Evolutionary conservation across 306 rosid species (phyloP).

Genomic region (Sindora glabra): DNA sequence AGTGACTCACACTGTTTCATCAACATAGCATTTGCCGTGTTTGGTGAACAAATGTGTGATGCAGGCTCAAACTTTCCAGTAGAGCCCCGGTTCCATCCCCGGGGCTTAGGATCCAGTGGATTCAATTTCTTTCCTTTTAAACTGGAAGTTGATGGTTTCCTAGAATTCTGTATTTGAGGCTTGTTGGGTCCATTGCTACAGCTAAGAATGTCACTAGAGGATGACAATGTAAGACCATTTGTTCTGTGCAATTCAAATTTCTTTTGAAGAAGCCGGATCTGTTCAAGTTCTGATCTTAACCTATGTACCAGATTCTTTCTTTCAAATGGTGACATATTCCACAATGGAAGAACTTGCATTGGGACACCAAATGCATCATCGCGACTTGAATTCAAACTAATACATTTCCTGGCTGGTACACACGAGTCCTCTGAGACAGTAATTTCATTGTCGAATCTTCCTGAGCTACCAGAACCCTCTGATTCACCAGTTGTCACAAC

Average conservation of each 20-base stretch:
- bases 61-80: slow-evolving; percentile 47
- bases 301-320: slow-evolving; percentile 42
- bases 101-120: slow-evolving; percentile 25
- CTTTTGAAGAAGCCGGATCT: slow-evolving; percentile 48
- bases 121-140: slow-evolving; percentile 27
- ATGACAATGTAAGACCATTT: slow-evolving; percentile 46
- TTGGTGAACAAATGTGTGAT: slow-evolving; percentile 22
- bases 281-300: slow-evolving; percentile 62
- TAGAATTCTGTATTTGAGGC: slow-evolving; percentile 22
- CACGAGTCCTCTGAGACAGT: slow-evolving; percentile 64
- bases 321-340: slow-evolving; percentile 34
- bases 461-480: slow-evolving; percentile 80
- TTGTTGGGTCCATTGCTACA: slow-evolving; percentile 48
- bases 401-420: slow-evolving; percentile 47
- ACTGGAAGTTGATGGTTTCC: slow-evolving; percentile 26
- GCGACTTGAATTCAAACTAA: slow-evolving; percentile 42
- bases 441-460: slow-evolving; percentile 53
- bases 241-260: slow-evolving; percentile 48
- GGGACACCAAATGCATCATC: slow-evolving; percentile 33
- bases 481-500: slow-evolving; percentile 50
- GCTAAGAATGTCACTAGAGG: slow-evolving; percentile 74
- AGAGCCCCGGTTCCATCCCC: slow-evolving; percentile 40
- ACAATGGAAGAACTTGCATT: slow-evolving; percentile 45
- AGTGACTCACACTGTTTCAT: slow-evolving; percentile 69
- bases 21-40: slow-evolving; percentile 31